phyloP scores from a whole-genome alignment of 164 flowering plant genomes.

The Euptelea pleiosperma region DNA sequence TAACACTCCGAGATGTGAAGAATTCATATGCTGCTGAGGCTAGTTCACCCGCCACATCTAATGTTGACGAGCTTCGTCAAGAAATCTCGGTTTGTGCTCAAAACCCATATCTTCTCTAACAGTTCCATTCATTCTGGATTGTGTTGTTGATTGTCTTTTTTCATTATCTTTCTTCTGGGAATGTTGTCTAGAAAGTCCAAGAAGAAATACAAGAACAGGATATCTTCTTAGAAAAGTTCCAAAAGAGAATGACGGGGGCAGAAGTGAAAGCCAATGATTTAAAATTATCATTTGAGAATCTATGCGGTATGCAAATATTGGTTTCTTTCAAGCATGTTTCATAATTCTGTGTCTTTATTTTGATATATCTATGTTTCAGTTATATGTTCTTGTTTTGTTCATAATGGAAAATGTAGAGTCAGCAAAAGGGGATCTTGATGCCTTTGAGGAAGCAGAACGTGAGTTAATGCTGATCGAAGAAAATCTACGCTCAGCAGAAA shows the following conservation, averaged over 20 bases:
- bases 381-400: constrained; percentile 2
- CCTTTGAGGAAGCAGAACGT: constrained; percentile 58
- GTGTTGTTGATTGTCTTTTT: constrained; percentile 1
- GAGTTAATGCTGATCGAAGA: constrained; percentile 50
- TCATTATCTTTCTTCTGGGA: constrained; percentile 7
- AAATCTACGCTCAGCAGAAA: constrained; percentile 40
- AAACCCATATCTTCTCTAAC: neutral
- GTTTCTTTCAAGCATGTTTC: constrained; percentile 2
- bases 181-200: constrained; percentile 44
- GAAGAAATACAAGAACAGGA: constrained; percentile 52
- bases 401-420: constrained; percentile 48
- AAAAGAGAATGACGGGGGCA: constrained; percentile 42
- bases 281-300: constrained; percentile 45
- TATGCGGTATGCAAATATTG: constrained; percentile 54
- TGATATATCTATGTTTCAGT: neutral
- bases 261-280: constrained; percentile 46
- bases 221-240: constrained; percentile 33
- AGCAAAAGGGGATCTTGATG: constrained; percentile 67
- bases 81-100: constrained; percentile 72
- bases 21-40: constrained; percentile 48
- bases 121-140: neutral
- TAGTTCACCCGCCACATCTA: constrained; percentile 32
- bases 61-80: constrained; percentile 62
- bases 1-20: constrained; percentile 50
- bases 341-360: neutral